Conservation (phyloP, 495 filamentous ascomycete genomes). For the Podospora pseudopauciseta region DNA sequence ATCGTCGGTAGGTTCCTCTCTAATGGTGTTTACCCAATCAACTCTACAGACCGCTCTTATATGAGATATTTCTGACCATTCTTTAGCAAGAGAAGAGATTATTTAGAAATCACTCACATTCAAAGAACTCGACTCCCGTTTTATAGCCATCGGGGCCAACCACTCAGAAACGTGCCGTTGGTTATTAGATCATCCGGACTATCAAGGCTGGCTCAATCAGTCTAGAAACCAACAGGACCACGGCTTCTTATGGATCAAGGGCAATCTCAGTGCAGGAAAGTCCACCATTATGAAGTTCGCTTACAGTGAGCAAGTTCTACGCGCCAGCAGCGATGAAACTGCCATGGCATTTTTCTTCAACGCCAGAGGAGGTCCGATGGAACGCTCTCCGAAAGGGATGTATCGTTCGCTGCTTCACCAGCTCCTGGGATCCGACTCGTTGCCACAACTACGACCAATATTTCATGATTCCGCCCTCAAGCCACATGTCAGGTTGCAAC, state of each 20-base stretch:
- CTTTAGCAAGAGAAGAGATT: slow-evolving; percentile 6
- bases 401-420: slow-evolving; percentile 51
- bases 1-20: too few species aligned
- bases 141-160: slow-evolving; percentile 34
- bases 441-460: neutral
- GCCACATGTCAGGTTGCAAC: too few species aligned
- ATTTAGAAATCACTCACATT: slow-evolving; percentile 34
- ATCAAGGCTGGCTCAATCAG: slow-evolving; percentile 48
- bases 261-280: slow-evolving; percentile 55
- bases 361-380: slow-evolving; percentile 39
- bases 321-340: too few species aligned
- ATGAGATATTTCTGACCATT: too few species aligned
- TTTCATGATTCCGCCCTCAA: too few species aligned
- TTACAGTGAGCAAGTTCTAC: slow-evolving; percentile 11
- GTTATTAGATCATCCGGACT: slow-evolving; percentile 42
- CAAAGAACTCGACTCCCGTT: slow-evolving; percentile 38
- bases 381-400: slow-evolving; percentile 51
- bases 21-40: too few species aligned
- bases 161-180: slow-evolving; percentile 48
- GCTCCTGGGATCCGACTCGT: slow-evolving; percentile 16
- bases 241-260: slow-evolving; percentile 56
- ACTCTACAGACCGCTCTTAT: too few species aligned
- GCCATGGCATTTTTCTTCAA: slow-evolving; percentile 31
- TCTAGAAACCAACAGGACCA: slow-evolving; percentile 10
- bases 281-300: slow-evolving; percentile 38